Percentiles rank a stretch among this genome's conserved stretches.
phyloP scores from a whole-genome alignment of 148 eudicot genomes.

The Camellia granthamiana region DNA sequence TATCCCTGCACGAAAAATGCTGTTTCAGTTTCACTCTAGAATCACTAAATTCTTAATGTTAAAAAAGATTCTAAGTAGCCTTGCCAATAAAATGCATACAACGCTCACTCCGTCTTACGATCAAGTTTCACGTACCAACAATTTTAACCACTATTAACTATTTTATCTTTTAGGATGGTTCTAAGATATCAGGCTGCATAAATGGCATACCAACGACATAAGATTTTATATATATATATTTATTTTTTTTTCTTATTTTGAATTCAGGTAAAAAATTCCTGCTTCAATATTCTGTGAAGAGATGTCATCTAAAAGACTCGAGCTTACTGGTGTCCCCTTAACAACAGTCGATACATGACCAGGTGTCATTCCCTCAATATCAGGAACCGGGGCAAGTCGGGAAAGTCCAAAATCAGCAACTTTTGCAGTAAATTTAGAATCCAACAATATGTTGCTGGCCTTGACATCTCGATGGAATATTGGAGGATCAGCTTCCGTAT shows the following conservation, averaged over 20 bases:
- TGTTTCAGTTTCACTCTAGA: background rate
- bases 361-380: conserved; percentile 54
- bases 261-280: background rate
- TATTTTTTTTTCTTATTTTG: too few species aligned
- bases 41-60: background rate
- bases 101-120: background rate
- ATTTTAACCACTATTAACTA: background rate
- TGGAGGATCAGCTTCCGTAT: conserved; percentile 92
- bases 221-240: too few species aligned
- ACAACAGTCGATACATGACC: conserved; percentile 81
- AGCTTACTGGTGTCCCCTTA: conserved; percentile 81
- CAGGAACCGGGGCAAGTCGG: conserved; percentile 78
- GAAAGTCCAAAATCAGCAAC: conserved; percentile 97
- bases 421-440: conserved; percentile 62
- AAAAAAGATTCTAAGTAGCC: background rate
- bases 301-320: background rate
- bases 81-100: background rate
- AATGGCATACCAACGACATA: too few species aligned
- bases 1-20: conserved; percentile 52
- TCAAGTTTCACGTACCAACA: background rate
- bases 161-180: background rate
- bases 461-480: conserved; percentile 91
- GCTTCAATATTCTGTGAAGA: background rate
- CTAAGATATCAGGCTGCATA: background rate
- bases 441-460: conserved; percentile 80